Base-by-base conservation (phyloP, 257 asterid species). In the Solanum pimpinellifolium region DNA sequence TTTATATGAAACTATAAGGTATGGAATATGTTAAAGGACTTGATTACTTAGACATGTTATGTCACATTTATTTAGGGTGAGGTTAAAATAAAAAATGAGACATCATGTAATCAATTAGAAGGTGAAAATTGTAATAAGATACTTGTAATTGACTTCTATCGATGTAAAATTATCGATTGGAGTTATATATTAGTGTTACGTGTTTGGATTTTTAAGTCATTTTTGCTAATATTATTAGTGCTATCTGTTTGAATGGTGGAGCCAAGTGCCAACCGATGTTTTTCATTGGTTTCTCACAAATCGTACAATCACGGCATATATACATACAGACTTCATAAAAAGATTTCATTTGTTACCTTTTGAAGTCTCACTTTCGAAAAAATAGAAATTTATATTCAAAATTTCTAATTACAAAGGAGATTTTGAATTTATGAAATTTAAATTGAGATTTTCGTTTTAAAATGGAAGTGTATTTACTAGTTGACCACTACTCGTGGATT, bases 371-470 rank as follows among this genome's bases (percentile, higher is more conserved):
- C 39, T 6, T 37, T 37, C 7, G 7, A 37, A 5, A 37, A 37
- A 37, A 37, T 0, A 37, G 0, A 5, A 37, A 37, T 0, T 37
- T 37, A 6, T 5, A 5, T 37, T 37, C 2, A 0, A 37, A 37
- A 37, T 37, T 37, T 37, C 0, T 6, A 0, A 37, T 37, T 37
- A 37, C 2, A 49, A 15, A 47, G 0, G 1, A 0, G 0, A 49
- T 49, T 49, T 46, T 5, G 15, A 14, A 49, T 49, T 2, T 6
- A 49, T 14, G 0, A 47, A 0, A 49, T 49, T 47, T 0, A 0
- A 14, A 15, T 15, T 0, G 0, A 49, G 1, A 49, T 7, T 0
- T 49, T 0, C 6, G 0, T 2, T 49, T 15, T 7, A 1, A 37
- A 37, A 37, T 37, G 1, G 5, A 37, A 37, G 0, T 5, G 7